These are phyloP conservation scores for Sporothrix curviconia DNA, from an alignment of 2,329 filamentous ascomycete species.

Conservation along the genomic window DNA sequence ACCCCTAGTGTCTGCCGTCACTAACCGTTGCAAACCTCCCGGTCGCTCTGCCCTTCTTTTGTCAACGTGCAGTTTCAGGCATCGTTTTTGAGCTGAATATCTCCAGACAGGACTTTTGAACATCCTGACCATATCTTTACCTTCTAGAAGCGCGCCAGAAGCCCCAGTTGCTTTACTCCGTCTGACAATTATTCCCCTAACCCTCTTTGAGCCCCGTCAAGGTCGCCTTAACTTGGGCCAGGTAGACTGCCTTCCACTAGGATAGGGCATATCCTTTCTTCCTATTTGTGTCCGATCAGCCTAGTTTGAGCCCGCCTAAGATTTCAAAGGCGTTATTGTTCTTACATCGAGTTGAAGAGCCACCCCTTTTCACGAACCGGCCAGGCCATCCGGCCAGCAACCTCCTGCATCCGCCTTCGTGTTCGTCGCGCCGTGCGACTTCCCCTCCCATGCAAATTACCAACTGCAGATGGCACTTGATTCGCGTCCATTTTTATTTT, in stretches of 20 bases:
- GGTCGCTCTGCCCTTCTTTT: neutral
- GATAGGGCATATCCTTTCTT: neutral
- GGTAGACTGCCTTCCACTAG: neutral
- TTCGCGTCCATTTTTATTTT: too few species aligned
- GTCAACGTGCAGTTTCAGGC: neutral
- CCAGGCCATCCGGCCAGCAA: neutral
- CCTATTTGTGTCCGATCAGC: neutral
- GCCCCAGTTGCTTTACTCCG: neutral
- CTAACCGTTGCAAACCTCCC: neutral
- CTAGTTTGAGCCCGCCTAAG: slow-evolving; percentile 2
- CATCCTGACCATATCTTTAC: too few species aligned
- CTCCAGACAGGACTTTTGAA: too few species aligned
- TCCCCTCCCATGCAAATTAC: slow-evolving; percentile 1
- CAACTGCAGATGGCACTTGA: neutral
- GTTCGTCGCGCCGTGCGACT: neutral
- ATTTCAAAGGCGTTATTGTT: too few species aligned
- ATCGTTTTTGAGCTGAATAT: too few species aligned
- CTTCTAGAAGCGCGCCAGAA: slow-evolving; percentile 11
- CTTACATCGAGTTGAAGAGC: too few species aligned
- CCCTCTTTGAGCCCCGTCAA: neutral
- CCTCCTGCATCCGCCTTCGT: neutral
- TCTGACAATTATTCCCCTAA: too few species aligned
- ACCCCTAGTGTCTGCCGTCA: too few species aligned
- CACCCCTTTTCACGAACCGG: neutral
- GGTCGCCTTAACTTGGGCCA: neutral